phyloP scores from a whole-genome alignment of 1,139 yeast genomes.

The Diutina mesorugosa region DNA sequence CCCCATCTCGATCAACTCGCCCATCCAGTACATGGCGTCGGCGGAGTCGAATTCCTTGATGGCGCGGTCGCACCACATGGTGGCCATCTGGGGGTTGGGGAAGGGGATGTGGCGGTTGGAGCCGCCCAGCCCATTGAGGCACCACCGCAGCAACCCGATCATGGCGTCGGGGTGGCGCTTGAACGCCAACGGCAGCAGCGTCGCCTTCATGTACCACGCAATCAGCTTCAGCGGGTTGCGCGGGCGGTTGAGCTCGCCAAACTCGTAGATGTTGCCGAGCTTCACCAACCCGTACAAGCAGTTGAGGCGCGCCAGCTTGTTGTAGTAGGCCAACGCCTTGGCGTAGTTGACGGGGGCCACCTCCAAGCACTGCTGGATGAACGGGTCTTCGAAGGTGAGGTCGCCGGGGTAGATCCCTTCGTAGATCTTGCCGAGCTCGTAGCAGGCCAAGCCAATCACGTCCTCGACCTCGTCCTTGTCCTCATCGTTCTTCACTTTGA shows the following conservation, averaged over 20 bases:
- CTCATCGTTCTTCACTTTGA: conserved; percentile 11
- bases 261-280: conserved; percentile 78
- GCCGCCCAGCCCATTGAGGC: conserved; percentile 67
- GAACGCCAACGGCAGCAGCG: conserved; percentile 35
- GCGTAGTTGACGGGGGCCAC: conserved; percentile 36
- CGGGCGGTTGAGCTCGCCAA: conserved; percentile 61
- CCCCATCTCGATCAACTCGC: conserved; percentile 71
- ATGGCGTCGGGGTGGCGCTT: conserved; percentile 79
- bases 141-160: conserved; percentile 88
- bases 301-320: conserved; percentile 64
- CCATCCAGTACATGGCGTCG: conserved; percentile 79
- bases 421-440: conserved; percentile 53
- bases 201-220: conserved; percentile 84
- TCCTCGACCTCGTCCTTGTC: conserved; percentile 31
- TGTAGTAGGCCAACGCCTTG: conserved; percentile 57
- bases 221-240: conserved; percentile 64
- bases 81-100: conserved; percentile 67
- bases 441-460: conserved; percentile 29
- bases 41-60: conserved; percentile 60
- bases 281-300: conserved; percentile 78
- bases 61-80: conserved; percentile 81
- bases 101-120: conserved; percentile 36
- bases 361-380: conserved; percentile 21
- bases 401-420: conserved; percentile 52
- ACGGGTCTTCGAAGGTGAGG: conserved; percentile 22